Base-by-base conservation (phyloP, 1,139 yeast genomes). In the Geotrichum fermentans region DNA sequence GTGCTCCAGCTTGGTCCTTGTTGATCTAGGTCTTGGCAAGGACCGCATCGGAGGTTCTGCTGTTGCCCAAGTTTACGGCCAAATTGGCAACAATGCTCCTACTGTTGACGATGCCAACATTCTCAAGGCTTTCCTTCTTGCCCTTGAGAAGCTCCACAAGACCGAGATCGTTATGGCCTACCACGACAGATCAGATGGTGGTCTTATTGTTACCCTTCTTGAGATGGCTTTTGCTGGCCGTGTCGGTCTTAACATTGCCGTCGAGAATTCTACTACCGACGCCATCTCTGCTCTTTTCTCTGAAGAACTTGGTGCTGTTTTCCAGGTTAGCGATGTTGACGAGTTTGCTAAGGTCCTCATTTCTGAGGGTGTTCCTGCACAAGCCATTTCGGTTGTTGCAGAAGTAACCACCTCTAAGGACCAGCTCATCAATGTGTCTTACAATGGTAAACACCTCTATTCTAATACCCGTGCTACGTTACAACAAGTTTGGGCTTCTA, bases 171-270 rank as follows among this genome's bases (percentile, higher is more conserved):
- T 94, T 17, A 74, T 83, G 61, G 88, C 97, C 8, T 94, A 94
- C 71, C 99, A 94, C 64, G 99, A 94, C 69, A 78, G 94, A 64
- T 87, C 96, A 20, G 99, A 94, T 68, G 99, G 99, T 76, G 99
- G 99, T 63, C 74, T 90, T 61, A 72, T 90, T 54, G 82, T 86
- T 45, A 83, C 98, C 8, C 72, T 86, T 43, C 71, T 84, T 38
- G 99, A 94, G 72, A 92, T 94, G 98, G 95, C 96, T 1, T 94
- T 94, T 72, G 96, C 98, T 43, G 90, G 94, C 29, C 83, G 97
- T 71, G 78, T 80, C 52, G 99, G 98, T 56, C 65, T 90, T 54
- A 71, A 77, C 45, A 66, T 85, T 49, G 54, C 59, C 28, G 46
- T 68, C 29, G 50, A 57, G 5, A 59, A 58, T 18, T 50, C 57